Evolutionary conservation across 2,329 filamentous ascomycete species (phyloP).

Genomic region (Diaporthe velutina): DNA sequence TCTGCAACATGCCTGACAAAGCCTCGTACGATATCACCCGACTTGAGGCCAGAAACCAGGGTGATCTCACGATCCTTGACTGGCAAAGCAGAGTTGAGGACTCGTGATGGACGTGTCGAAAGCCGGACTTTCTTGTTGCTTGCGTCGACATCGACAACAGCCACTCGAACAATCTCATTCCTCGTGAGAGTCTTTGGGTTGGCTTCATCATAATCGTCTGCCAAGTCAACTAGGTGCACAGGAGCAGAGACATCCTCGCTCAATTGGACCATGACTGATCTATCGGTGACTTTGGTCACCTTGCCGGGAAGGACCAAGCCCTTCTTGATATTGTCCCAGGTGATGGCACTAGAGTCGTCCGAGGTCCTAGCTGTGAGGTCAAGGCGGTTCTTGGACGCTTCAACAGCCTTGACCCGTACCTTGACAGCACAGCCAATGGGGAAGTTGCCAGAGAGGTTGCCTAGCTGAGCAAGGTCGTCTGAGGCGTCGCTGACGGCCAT

Average conservation of each 20-base stretch:
- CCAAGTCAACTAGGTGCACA: slow-evolving; percentile 84
- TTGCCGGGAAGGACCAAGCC: slow-evolving; percentile 87
- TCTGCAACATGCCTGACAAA: slow-evolving; percentile 93
- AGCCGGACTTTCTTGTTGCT: slow-evolving; percentile 87
- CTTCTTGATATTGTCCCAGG: slow-evolving; percentile 78
- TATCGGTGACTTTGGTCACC: slow-evolving; percentile 87
- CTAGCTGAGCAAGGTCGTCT: slow-evolving; percentile 84
- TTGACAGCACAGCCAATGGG: slow-evolving; percentile 90
- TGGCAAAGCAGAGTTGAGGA: slow-evolving; percentile 85
- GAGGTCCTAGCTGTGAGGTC: slow-evolving; percentile 85
- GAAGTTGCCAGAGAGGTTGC: slow-evolving; percentile 83
- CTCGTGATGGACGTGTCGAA: slow-evolving; percentile 87
- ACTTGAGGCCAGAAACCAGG: slow-evolving; percentile 76
- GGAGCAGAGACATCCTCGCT: slow-evolving; percentile 84
- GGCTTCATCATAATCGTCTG: slow-evolving; percentile 87
- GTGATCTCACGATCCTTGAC: slow-evolving; percentile 86
- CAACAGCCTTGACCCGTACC: slow-evolving; percentile 81
- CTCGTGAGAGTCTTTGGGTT: slow-evolving; percentile 82
- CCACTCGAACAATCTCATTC: slow-evolving; percentile 90
- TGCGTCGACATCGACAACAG: slow-evolving; percentile 82
- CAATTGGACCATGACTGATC: slow-evolving; percentile 86
- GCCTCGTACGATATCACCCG: slow-evolving; percentile 86
- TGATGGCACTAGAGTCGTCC: slow-evolving; percentile 67
- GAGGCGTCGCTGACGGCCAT: slow-evolving; percentile 87
- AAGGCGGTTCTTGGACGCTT: slow-evolving; percentile 79